Evolutionary conservation across 2,329 filamentous ascomycete species (phyloP).

Genomic region (Pseudomassariella vexata): DNA sequence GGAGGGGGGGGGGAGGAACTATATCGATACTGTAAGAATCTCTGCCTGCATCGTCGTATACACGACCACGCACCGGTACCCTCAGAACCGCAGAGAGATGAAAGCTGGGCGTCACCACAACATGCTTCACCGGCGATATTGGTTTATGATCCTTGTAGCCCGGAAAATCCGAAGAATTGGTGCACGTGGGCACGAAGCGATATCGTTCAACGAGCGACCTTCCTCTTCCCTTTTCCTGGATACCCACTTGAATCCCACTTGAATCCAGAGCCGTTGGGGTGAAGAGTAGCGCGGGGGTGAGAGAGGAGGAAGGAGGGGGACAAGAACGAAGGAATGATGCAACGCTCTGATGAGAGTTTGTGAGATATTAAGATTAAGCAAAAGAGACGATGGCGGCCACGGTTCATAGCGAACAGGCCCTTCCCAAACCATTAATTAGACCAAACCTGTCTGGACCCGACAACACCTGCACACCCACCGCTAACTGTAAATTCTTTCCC

Average conservation of each 20-base stretch:
- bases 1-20: no score
- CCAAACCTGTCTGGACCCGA: slow-evolving; percentile 5
- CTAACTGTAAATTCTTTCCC: slow-evolving; percentile 6
- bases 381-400: slow-evolving; percentile 5
- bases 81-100: no score
- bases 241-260: slow-evolving; percentile 1
- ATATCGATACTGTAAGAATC: no score
- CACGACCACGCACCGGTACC: no score
- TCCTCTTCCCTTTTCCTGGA: background rate
- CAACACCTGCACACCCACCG: slow-evolving; percentile 1
- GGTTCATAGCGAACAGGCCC: slow-evolving; percentile 1
- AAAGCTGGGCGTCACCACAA: no score
- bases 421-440: slow-evolving; percentile 5
- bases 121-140: background rate
- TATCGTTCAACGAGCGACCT: slow-evolving; percentile 1
- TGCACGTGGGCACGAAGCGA: background rate
- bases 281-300: background rate
- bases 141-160: background rate
- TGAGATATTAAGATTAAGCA: slow-evolving; percentile 6
- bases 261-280: background rate
- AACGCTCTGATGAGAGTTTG: no score
- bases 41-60: no score
- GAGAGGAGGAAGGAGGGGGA: slow-evolving; percentile 1
- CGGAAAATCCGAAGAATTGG: background rate
- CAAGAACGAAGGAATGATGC: slow-evolving; percentile 2